These are phyloP conservation scores for Diphasiastrum complanatum DNA, from an alignment of 83 land plant genomes.

Conservation along the genomic window DNA sequence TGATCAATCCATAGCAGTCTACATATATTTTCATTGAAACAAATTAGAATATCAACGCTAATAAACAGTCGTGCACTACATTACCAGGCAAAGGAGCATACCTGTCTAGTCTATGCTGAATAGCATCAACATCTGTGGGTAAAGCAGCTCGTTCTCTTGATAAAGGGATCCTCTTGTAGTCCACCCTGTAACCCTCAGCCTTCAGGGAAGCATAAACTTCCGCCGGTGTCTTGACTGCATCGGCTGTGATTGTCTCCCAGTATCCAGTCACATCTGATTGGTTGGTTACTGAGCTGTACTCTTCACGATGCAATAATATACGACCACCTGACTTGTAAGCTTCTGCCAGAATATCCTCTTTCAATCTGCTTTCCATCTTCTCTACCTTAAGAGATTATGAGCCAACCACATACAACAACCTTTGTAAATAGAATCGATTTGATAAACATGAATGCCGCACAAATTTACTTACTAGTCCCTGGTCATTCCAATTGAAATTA, in stretches of 20 bases:
- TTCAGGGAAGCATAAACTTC: conserved; percentile 2
- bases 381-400: too few species aligned
- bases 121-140: conserved; percentile 1
- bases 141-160: conserved; percentile 3
- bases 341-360: conserved; percentile 9
- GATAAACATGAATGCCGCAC: too few species aligned
- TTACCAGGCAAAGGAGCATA: too few species aligned
- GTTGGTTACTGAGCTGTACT: conserved; percentile 9
- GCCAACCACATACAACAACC: too few species aligned
- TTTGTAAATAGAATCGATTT: too few species aligned
- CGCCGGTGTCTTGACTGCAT: conserved; percentile 9
- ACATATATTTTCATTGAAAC: too few species aligned
- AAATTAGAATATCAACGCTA: too few species aligned
- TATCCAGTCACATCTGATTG: conserved; percentile 6
- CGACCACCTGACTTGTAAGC: conserved; percentile 3
- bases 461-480: too few species aligned
- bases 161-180: conserved; percentile 10
- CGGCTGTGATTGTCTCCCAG: conserved; percentile 1
- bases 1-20: too few species aligned
- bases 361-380: conserved; percentile 8
- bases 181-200: conserved; percentile 5
- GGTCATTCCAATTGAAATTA: too few species aligned
- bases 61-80: too few species aligned
- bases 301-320: conserved; percentile 11
- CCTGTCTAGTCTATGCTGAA: conserved; percentile 3